Conservation (phyloP, 2,329 filamentous ascomycete species). For the Fusarium buharicum region DNA sequence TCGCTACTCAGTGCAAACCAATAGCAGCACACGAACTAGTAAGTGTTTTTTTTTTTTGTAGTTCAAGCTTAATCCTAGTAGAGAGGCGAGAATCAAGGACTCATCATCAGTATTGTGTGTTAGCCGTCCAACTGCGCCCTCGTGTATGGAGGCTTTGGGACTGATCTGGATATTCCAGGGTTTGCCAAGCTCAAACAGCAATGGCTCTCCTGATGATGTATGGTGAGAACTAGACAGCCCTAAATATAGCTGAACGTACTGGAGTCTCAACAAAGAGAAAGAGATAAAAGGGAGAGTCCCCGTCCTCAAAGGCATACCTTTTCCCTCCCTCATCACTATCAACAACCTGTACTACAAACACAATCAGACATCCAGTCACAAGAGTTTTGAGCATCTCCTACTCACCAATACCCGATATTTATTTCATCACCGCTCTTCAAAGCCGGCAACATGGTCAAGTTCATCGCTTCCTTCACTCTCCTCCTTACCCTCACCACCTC, state of each 20-base stretch:
- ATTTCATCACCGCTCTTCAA: neutral
- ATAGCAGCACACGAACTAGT: neutral
- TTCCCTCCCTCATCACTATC: neutral
- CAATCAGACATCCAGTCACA: neutral
- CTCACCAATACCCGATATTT: neutral
- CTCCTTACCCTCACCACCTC: slow-evolving; percentile 2
- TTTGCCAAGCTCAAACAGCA: neutral
- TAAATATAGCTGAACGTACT: neutral
- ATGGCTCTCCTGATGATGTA: neutral
- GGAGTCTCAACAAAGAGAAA: neutral
- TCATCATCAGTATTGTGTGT: no score
- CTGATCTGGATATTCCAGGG: neutral
- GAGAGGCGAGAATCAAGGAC: no score
- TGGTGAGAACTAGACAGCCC: neutral
- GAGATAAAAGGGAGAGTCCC: neutral
- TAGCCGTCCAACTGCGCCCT: no score
- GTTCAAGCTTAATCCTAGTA: no score
- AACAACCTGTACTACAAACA: neutral
- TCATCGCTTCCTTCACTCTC: neutral
- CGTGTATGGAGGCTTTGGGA: no score
- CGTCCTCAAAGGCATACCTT: neutral
- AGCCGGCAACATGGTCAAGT: slow-evolving; percentile 22
- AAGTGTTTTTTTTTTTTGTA: no score
- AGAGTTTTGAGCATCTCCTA: neutral
- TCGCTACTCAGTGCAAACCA: neutral